A percentile compares a stretch with the other conserved stretches of the same genome.
These are phyloP conservation scores for Dictyostelium purpureum DNA, from an alignment of 78 protist species.

Conservation along the genomic window DNA sequence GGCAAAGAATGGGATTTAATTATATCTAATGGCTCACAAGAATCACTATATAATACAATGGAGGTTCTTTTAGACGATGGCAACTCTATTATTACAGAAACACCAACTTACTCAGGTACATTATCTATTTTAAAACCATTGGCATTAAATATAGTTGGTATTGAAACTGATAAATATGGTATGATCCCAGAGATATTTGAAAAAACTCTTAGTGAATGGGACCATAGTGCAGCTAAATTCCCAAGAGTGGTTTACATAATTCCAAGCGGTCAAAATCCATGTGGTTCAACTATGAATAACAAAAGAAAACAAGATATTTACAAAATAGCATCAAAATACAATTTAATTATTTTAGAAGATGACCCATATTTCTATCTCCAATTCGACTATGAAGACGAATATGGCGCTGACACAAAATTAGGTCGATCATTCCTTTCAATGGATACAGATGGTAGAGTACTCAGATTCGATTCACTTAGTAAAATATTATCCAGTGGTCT, in stretches of 20 bases:
- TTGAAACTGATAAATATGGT: slow-evolving; percentile 63
- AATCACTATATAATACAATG: slow-evolving; percentile 19
- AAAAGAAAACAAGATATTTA: slow-evolving; percentile 74
- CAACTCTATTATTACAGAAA: slow-evolving; percentile 47
- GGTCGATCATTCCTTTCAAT: slow-evolving; percentile 64
- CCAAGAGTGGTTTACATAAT: slow-evolving; percentile 86
- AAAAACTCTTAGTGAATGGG: slow-evolving; percentile 11
- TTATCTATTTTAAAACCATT: slow-evolving; percentile 57
- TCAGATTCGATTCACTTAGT: slow-evolving; percentile 91
- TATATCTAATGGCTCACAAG: slow-evolving; percentile 71
- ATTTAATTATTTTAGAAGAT: slow-evolving; percentile 93
- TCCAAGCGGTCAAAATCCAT: slow-evolving; percentile 92
- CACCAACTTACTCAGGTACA: slow-evolving; percentile 77
- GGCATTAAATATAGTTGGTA: slow-evolving; percentile 28
- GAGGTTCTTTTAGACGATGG: slow-evolving; percentile 27
- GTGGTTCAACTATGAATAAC: slow-evolving; percentile 86
- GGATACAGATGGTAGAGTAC: slow-evolving; percentile 91
- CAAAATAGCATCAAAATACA: slow-evolving; percentile 59
- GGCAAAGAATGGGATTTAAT: slow-evolving; percentile 33
- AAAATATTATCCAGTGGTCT: slow-evolving; percentile 91
- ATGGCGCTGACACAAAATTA: neutral
- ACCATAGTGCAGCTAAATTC: neutral
- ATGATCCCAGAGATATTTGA: slow-evolving; percentile 54
- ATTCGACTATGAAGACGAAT: neutral
- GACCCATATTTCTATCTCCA: slow-evolving; percentile 95